Base-by-base conservation (phyloP, 305 asterid genomes). In the Fraxinus paxiana region DNA sequence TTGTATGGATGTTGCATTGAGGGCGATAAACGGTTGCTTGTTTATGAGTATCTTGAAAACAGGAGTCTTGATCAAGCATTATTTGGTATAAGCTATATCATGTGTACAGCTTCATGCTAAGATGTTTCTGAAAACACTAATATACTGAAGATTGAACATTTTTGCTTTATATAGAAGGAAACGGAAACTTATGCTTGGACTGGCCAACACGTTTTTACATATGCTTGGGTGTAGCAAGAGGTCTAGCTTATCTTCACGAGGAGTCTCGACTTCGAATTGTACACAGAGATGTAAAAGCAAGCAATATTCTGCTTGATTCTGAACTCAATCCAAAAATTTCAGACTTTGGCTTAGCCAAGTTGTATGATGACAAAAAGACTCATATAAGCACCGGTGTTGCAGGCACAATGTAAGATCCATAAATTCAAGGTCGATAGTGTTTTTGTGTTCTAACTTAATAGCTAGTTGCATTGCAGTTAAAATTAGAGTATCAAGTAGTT, bases 1-100 rank as follows among this genome's bases (percentile, higher is more conserved):
- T 65, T 89, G 74, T 83, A 85, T 51, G 94, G 92, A 6, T 90
- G 91, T 82, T 89, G 94, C 91, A 87, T 86, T 26, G 91, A 90
- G 84, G 90, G 90, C 22, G 87, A 71, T 5, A 90, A 85, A 48
- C 82, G 94, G 59, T 75, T 88, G 65, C 89, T 90, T 76, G 94
- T 90, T 6, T 90, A 90, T 73, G 92, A 88, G 87, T 90, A 85
- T 69, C 94, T 85, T 18, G 88, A 83, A 51, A 88, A 90, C 88
- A 88, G 82, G 85, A 88, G 89, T 83, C 91, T 89, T 71, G 90
- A 89, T 83, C 86, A 87, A 86, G 87, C 87, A 73, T 78, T 89
- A 80, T 89, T 86, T 82, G 91, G 91, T 82, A 85, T 0, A 26
- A 73, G 35, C 31, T 76, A 46, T 63, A 17, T 5, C 65, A 10